A percentile compares a stretch with the other conserved stretches of the same genome.
phyloP scores from a whole-genome alignment of 2,329 filamentous ascomycete species.

The Penicillium rolfsii region DNA sequence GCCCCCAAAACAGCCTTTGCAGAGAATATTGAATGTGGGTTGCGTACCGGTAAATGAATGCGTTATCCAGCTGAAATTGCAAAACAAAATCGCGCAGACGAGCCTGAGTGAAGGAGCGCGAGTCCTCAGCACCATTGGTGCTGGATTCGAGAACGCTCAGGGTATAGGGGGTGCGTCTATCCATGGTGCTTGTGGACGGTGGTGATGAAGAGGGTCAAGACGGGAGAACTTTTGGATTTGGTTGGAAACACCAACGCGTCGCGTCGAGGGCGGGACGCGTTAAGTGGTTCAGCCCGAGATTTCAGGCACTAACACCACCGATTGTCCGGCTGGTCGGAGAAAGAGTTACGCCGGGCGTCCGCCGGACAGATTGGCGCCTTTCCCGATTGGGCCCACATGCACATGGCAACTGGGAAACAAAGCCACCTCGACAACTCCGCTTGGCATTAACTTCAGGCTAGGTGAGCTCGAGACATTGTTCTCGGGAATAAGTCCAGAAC shows the following conservation, averaged over 20 bases:
- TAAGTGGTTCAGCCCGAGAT: slow-evolving; percentile 40
- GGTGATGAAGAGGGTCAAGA: slow-evolving; percentile 23
- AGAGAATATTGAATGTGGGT: slow-evolving; percentile 6
- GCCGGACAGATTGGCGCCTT: slow-evolving; percentile 26
- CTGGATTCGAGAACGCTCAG: slow-evolving; percentile 76
- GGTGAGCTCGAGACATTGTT: not conserved
- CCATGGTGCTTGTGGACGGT: slow-evolving; percentile 60
- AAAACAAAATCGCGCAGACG: slow-evolving; percentile 89
- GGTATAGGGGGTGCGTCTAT: slow-evolving; percentile 84
- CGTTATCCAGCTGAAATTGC: slow-evolving; percentile 90
- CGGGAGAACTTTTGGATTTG: slow-evolving; percentile 35
- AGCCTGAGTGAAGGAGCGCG: slow-evolving; percentile 71
- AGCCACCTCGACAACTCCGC: slow-evolving; percentile 30
- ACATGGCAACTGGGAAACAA: slow-evolving; percentile 28
- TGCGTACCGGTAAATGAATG: slow-evolving; percentile 85
- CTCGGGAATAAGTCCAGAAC: slow-evolving; percentile 1
- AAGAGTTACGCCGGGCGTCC: slow-evolving; percentile 10
- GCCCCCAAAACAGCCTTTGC: not conserved
- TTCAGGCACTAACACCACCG: not conserved
- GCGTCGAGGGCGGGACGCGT: slow-evolving; percentile 42
- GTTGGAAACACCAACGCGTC: slow-evolving; percentile 40
- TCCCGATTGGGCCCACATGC: slow-evolving; percentile 34
- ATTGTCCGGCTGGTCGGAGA: slow-evolving; percentile 8
- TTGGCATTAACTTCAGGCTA: slow-evolving; percentile 4
- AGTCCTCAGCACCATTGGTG: slow-evolving; percentile 68